Evolutionary conservation across 2,329 filamentous ascomycete genomes (phyloP).

Genomic region (Hymenoscyphus linearis): DNA sequence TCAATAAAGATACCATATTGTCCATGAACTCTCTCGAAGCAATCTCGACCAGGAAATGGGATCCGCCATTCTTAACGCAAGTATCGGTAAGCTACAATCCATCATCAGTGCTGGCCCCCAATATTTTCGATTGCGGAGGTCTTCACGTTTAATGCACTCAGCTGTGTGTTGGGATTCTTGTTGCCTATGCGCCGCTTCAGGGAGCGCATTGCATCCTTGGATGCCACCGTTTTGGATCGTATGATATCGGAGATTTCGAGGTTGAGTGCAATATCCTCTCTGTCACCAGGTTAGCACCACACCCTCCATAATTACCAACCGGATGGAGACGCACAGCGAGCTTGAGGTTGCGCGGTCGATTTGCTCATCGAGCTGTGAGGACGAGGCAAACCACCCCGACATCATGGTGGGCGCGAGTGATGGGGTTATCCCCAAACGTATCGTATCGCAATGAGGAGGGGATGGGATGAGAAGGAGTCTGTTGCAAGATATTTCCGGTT

Average conservation of each 20-base stretch:
- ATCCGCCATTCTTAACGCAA: slow-evolving; percentile 95
- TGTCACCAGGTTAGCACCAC: slow-evolving; percentile 36
- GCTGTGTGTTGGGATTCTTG: slow-evolving; percentile 95
- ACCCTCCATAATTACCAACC: background rate
- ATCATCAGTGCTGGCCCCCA: slow-evolving; percentile 8
- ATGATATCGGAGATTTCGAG: slow-evolving; percentile 98
- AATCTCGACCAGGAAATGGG: slow-evolving; percentile 91
- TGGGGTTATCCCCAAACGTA: background rate
- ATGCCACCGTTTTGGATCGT: slow-evolving; percentile 92
- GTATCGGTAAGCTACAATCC: slow-evolving; percentile 77
- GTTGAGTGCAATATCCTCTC: slow-evolving; percentile 94
- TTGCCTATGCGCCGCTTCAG: slow-evolving; percentile 91
- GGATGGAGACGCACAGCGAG: slow-evolving; percentile 50
- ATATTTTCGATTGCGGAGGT: background rate
- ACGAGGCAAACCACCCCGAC: slow-evolving; percentile 76
- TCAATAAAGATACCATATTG: slow-evolving; percentile 84
- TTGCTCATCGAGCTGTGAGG: slow-evolving; percentile 91
- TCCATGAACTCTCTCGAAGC: slow-evolving; percentile 98
- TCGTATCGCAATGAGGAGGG: too few species aligned
- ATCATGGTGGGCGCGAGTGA: slow-evolving; percentile 12
- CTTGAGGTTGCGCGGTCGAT: slow-evolving; percentile 95
- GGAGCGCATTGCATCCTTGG: slow-evolving; percentile 96
- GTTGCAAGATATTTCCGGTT: background rate
- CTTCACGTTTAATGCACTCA: slow-evolving; percentile 82
- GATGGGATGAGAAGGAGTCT: background rate